Conservation (phyloP, 176 grass and related monocot species). For the Tillandsia fasciculata region DNA sequence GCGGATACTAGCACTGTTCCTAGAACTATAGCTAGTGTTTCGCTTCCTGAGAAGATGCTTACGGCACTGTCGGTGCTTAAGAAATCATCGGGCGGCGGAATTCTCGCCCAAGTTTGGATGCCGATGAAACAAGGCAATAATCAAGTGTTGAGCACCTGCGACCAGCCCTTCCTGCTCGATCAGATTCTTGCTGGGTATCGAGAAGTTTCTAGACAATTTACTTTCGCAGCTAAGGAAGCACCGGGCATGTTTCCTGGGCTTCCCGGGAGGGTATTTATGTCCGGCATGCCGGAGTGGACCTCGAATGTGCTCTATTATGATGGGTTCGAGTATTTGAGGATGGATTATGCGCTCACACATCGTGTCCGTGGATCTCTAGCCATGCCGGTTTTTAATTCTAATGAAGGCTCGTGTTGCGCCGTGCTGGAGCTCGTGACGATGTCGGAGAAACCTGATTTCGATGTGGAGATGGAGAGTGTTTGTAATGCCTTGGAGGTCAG, state of each 20-base stretch:
- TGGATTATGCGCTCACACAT: slow-evolving; percentile 40
- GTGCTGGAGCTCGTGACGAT: slow-evolving; percentile 52
- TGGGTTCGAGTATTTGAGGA: slow-evolving; percentile 38
- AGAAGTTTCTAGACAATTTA: slow-evolving; percentile 51
- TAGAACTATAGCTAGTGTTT: slow-evolving; percentile 11
- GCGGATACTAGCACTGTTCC: slow-evolving; percentile 7
- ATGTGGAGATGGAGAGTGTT: slow-evolving; percentile 39
- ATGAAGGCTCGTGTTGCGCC: slow-evolving; percentile 28
- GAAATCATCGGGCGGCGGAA: slow-evolving; percentile 22
- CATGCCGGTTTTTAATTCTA: slow-evolving; percentile 38
- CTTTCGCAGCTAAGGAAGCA: slow-evolving; percentile 34
- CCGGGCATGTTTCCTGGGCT: slow-evolving; percentile 40
- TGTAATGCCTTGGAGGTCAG: slow-evolving; percentile 44
- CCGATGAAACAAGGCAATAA: slow-evolving; percentile 38
- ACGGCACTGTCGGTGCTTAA: slow-evolving; percentile 41
- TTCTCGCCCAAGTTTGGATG: slow-evolving; percentile 54
- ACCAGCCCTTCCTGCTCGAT: slow-evolving; percentile 54
- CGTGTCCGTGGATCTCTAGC: slow-evolving; percentile 48
- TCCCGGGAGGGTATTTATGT: slow-evolving; percentile 49
- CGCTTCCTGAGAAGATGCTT: slow-evolving; percentile 47
- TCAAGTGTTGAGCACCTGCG: slow-evolving; percentile 34
- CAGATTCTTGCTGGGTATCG: slow-evolving; percentile 41
- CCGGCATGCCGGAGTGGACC: slow-evolving; percentile 48
- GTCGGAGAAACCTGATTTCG: slow-evolving; percentile 44
- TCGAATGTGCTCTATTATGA: slow-evolving; percentile 49